Evolutionary conservation across 2,329 filamentous ascomycete species (phyloP).

Genomic region (Tolypocladium sp.): DNA sequence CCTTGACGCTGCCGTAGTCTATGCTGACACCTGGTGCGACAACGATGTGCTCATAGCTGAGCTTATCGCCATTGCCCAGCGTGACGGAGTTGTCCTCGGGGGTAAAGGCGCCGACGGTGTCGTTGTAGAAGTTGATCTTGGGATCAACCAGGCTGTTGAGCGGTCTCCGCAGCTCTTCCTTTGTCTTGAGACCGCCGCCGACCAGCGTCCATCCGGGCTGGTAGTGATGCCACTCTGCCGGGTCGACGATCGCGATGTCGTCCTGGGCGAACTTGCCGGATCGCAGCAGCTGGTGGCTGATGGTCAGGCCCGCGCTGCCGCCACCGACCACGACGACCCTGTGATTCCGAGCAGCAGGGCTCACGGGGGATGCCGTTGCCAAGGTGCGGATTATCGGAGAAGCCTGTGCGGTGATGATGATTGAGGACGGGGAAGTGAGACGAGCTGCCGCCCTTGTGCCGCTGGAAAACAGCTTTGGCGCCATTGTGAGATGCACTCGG

Average conservation of each 20-base stretch:
- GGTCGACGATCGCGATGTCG: slow-evolving; percentile 58
- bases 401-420: not conserved
- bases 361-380: slow-evolving; percentile 19
- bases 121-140: slow-evolving; percentile 53
- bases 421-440: not conserved
- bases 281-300: slow-evolving; percentile 59
- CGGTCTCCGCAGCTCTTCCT: slow-evolving; percentile 45
- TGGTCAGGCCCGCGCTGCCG: slow-evolving; percentile 54
- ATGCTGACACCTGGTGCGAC: slow-evolving; percentile 50
- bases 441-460: not conserved
- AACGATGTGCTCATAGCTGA: slow-evolving; percentile 56
- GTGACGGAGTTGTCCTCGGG: slow-evolving; percentile 49
- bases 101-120: slow-evolving; percentile 37
- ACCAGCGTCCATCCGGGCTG: slow-evolving; percentile 64
- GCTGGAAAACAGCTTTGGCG: not conserved
- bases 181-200: slow-evolving; percentile 55
- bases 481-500: not conserved
- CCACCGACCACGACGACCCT: slow-evolving; percentile 59
- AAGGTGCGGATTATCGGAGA: not conserved
- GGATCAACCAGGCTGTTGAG: slow-evolving; percentile 43
- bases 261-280: slow-evolving; percentile 44
- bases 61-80: slow-evolving; percentile 42
- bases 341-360: slow-evolving; percentile 31
- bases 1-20: slow-evolving; percentile 41
- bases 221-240: slow-evolving; percentile 55